phyloP scores from a whole-genome alignment of 208 protist species.

The Trypanosomatidae sp. region DNA sequence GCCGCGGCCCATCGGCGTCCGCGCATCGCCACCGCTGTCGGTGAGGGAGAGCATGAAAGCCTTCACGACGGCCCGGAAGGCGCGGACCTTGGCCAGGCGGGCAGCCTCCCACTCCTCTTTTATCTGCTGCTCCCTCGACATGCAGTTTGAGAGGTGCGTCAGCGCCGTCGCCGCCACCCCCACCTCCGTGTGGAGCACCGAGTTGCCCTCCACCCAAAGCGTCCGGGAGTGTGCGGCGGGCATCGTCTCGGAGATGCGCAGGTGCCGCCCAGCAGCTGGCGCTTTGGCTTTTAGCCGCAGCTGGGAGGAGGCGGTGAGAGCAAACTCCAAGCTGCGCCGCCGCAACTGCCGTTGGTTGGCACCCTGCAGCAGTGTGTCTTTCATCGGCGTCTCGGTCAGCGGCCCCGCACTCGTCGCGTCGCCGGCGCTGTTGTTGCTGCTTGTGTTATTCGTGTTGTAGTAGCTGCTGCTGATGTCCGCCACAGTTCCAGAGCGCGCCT shows the following conservation, averaged over 20 bases:
- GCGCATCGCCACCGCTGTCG: constrained; percentile 1
- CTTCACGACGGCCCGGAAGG: constrained; percentile 66
- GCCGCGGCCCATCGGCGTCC: too few relatives aligned
- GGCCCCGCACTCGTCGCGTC: too few relatives aligned
- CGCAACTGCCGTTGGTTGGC: too few relatives aligned
- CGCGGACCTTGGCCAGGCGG: constrained; percentile 49
- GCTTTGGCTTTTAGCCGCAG: too few relatives aligned
- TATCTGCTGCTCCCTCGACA: constrained; percentile 49
- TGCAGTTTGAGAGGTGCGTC: constrained; percentile 52
- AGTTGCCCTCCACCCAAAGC: constrained; percentile 80
- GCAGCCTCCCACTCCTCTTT: constrained; percentile 58
- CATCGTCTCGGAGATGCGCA: too few relatives aligned
- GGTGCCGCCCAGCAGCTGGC: too few relatives aligned
- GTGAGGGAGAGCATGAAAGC: constrained; percentile 53
- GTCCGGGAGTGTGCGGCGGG: constrained; percentile 8
- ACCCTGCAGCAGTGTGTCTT: too few relatives aligned
- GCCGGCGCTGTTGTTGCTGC: too few relatives aligned
- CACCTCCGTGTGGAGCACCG: constrained; percentile 40
- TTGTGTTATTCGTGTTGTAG: too few relatives aligned
- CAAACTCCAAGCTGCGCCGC: too few relatives aligned
- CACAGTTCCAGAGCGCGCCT: neutral
- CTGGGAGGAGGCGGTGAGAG: too few relatives aligned
- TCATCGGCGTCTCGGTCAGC: too few relatives aligned
- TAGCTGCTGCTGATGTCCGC: constrained; percentile 6
- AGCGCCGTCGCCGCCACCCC: constrained; percentile 46